A percentile compares a stretch with the other conserved stretches of the same genome.
phyloP scores from a whole-genome alignment of 176 grass and related monocot species.

The bread wheat (Triticum aestivum) region DNA sequence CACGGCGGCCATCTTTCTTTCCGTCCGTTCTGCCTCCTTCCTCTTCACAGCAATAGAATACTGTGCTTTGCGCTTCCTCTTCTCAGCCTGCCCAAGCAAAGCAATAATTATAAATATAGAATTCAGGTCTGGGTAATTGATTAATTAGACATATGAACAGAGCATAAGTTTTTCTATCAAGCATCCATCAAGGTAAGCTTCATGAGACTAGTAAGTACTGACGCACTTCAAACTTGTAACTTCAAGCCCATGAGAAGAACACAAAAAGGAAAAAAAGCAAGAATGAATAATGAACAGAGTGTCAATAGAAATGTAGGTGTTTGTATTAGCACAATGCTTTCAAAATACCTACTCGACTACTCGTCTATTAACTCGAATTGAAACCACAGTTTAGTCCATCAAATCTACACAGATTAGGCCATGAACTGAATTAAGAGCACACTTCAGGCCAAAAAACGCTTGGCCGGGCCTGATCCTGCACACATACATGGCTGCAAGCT shows the following conservation, averaged over 20 bases:
- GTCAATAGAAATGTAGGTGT: neutral
- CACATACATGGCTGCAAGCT: too few species aligned
- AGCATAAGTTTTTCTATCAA: neutral
- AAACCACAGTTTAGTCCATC: too few species aligned
- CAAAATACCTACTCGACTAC: neutral
- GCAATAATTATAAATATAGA: neutral
- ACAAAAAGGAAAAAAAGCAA: neutral
- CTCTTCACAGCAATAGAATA: slow-evolving; percentile 71
- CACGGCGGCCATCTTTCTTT: slow-evolving; percentile 94
- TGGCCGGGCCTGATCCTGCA: too few species aligned
- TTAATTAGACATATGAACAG: neutral
- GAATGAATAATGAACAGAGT: neutral
- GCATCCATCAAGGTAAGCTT: neutral
- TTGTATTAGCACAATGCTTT: neutral
- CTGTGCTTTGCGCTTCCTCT: slow-evolving; percentile 83
- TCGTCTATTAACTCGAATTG: too few species aligned
- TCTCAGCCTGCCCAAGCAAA: slow-evolving; percentile 61
- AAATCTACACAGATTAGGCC: too few species aligned
- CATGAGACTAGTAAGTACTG: neutral
- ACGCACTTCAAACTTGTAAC: neutral
- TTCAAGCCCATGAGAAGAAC: neutral
- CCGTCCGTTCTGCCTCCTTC: slow-evolving; percentile 71
- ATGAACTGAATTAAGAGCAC: too few species aligned
- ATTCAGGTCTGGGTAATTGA: neutral
- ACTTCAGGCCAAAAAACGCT: too few species aligned